Percentiles rank a stretch among this genome's conserved stretches.
Evolutionary conservation across 2,329 filamentous ascomycete genomes (phyloP).

Genomic region (Lachnellula suecica): DNA sequence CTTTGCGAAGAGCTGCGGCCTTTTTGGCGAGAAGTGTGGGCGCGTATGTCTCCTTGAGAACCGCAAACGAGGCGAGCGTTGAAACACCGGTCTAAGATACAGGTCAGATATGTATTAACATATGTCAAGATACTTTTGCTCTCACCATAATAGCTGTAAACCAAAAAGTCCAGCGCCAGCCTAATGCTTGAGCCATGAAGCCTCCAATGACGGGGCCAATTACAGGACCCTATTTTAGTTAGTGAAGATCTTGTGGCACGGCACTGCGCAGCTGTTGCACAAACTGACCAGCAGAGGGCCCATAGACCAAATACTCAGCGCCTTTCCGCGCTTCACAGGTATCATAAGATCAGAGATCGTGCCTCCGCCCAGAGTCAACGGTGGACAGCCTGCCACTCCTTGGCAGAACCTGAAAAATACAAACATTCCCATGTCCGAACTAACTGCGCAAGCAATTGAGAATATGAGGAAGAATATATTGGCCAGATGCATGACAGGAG

Average conservation of each 20-base stretch:
- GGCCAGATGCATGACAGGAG: constrained; percentile 47
- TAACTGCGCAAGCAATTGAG: constrained; percentile 41
- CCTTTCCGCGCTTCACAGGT: constrained; percentile 54
- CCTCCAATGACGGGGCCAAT: constrained; percentile 33
- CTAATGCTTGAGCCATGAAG: constrained; percentile 32
- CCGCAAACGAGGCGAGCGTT: constrained; percentile 43
- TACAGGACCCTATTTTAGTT: constrained; percentile 31
- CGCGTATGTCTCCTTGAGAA: constrained; percentile 39
- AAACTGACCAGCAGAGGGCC: constrained; percentile 38
- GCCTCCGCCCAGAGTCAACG: constrained; percentile 57
- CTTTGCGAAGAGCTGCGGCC: constrained; percentile 32
- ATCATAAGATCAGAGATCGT: constrained; percentile 64
- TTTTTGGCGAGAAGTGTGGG: constrained; percentile 35
- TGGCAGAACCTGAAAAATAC: constrained; percentile 59
- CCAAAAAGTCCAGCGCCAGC: constrained; percentile 41
- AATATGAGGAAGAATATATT: constrained; percentile 49
- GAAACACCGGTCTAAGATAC: constrained; percentile 34
- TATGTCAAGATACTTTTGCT: no score
- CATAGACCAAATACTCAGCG: constrained; percentile 51
- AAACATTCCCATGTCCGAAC: constrained; percentile 45
- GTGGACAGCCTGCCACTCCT: constrained; percentile 46
- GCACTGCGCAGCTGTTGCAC: no score
- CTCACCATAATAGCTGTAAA: constrained; percentile 43
- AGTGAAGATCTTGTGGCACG: no score
- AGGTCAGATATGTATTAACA: no score